Evolutionary conservation across 2,329 filamentous ascomycete species (phyloP), one percentile per base, ranked within the genome.

Genomic region (Paecilomyces dactylethromorphus): DNA sequence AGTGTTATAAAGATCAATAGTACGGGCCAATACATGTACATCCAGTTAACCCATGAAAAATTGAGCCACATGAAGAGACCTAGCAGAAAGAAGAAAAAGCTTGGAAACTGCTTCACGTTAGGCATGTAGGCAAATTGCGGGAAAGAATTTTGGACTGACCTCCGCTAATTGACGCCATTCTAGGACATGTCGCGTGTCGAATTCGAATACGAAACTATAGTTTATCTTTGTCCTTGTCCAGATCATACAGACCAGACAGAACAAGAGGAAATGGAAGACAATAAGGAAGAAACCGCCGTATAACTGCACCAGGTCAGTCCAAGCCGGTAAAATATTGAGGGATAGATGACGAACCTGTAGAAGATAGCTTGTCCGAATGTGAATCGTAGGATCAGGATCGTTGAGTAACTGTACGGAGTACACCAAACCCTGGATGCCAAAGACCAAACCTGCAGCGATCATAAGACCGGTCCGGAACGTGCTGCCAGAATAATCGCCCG

Each of bases 121-220:
- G 72, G 64, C 56, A 58, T 15, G 6, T 12, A 12, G 12, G 15
- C 11, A 53, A 18, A 31, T 8, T 3, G 45, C n/a, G 12, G 6
- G 6, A 54, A 29, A 12, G 35, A 18, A 29, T 45, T 1, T 45
- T 18, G 39, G n/a, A 65, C 76, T 66, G 70, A 85, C 83, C 76
- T 94, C 90, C 6, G 89, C 81, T 31, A 97, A 80, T 71, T 96
- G 87, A 65, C 90, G 87, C 92, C 93, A 99, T 73, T 97, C 91
- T 29, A 97, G 78, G 63, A 88, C 85, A 71, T 94, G 87, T 59
- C 93, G 83, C 57, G 88, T 87, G 78, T 97, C 92, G 69, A 96
- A 94, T 76, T 99, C 94, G 70, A 99, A 99, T 65, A 97, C 91
- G 73, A 97, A 97, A 57, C 88, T 85, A 72, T 97, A 97, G 71